Conservation (phyloP, 805 yeast genomes). For the Vanderwaltozyma verrucispora region DNA sequence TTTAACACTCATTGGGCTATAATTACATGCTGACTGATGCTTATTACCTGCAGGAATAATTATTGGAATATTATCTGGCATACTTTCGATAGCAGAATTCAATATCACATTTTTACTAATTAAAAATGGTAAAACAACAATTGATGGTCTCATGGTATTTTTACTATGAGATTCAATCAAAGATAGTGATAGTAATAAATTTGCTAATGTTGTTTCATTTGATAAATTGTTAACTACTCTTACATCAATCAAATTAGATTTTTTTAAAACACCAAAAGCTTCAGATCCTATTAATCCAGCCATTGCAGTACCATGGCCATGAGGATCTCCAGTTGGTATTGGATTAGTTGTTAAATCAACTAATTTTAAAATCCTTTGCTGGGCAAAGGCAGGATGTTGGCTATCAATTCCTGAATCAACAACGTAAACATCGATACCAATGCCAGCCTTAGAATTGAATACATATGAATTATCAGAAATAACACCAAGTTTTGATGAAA, state of each 20-base stretch:
- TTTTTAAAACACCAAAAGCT: conserved; percentile 76
- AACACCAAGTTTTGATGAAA: conserved; percentile 8
- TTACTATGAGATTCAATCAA: conserved; percentile 52
- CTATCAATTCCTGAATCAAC: conserved; percentile 75
- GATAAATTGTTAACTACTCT: conserved; percentile 50
- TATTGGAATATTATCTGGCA: conserved; percentile 50
- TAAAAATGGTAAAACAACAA: conserved; percentile 32
- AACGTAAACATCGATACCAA: conserved; percentile 60
- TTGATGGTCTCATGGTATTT: conserved; percentile 34
- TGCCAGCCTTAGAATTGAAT: conserved; percentile 43
- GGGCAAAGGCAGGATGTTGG: conserved; percentile 53
- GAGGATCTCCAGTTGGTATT: conserved; percentile 51
- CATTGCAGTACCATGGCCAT: conserved; percentile 90
- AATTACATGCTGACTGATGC: conserved; percentile 63
- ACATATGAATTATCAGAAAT: conserved; percentile 33
- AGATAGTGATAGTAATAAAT: conserved; percentile 57
- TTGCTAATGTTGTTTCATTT: conserved; percentile 65
- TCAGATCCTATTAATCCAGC: conserved; percentile 80
- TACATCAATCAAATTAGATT: conserved; percentile 53
- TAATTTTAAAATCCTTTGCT: conserved; percentile 38
- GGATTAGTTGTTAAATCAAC: conserved; percentile 35
- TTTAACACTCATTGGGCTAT: conserved; percentile 78
- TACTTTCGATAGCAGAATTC: conserved; percentile 69
- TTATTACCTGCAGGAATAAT: conserved; percentile 87
- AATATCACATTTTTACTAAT: conserved; percentile 45